phyloP scores from a whole-genome alignment of 371 early-diverging fungal species.

The Dichotomocladium elegans region DNA sequence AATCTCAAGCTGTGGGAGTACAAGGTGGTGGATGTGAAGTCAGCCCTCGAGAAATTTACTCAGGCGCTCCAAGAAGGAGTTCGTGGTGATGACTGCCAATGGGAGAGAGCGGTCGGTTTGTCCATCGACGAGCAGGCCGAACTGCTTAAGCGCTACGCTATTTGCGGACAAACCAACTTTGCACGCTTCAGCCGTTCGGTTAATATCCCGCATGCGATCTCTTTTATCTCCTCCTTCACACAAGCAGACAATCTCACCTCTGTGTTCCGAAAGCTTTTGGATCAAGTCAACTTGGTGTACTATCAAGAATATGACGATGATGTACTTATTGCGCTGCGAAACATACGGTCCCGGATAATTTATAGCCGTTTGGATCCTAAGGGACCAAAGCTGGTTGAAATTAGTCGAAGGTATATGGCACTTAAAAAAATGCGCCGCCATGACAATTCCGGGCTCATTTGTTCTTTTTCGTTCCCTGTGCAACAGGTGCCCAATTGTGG shows the following conservation, averaged over 20 bases:
- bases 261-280: slow-evolving; percentile 51
- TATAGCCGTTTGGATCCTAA: slow-evolving; percentile 82
- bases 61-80: slow-evolving; percentile 15
- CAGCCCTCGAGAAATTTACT: slow-evolving; percentile 37
- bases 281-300: slow-evolving; percentile 80
- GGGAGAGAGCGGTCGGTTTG: too few species aligned
- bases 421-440: neutral
- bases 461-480: neutral
- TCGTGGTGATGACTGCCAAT: too few species aligned
- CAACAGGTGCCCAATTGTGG: slow-evolving; percentile 73
- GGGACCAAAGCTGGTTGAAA: slow-evolving; percentile 55
- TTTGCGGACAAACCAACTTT: slow-evolving; percentile 37
- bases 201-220: slow-evolving; percentile 32
- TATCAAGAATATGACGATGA: slow-evolving; percentile 88
- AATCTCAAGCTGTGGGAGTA: slow-evolving; percentile 85
- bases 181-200: slow-evolving; percentile 50
- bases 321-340: slow-evolving; percentile 62
- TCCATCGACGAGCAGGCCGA: slow-evolving; percentile 38
- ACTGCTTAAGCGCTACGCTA: slow-evolving; percentile 27
- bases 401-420: slow-evolving; percentile 43
- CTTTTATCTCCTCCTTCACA: slow-evolving; percentile 41
- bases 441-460: neutral
- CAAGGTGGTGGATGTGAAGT: slow-evolving; percentile 68
- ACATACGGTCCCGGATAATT: slow-evolving; percentile 73
- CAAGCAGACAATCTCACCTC: slow-evolving; percentile 12